Evolutionary conservation across 2,329 filamentous ascomycete genomes (phyloP).

Genomic region (Diaporthe helianthi): DNA sequence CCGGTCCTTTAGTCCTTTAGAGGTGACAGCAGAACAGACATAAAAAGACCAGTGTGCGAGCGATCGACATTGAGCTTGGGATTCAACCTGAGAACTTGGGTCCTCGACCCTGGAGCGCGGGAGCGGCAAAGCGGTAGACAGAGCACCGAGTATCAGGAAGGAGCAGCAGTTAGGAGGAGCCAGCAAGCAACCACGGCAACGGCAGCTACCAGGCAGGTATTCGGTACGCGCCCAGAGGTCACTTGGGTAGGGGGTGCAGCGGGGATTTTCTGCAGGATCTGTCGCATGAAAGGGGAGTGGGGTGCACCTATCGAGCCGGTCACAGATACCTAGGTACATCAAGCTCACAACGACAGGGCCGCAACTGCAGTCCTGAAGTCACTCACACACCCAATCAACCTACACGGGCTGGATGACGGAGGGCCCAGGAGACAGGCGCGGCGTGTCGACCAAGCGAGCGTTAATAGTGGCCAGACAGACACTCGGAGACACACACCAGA

Average conservation of each 20-base stretch:
- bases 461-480: conserved; percentile 14
- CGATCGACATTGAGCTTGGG: conserved; percentile 16
- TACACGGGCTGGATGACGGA: conserved; percentile 19
- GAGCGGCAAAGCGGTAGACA: conserved; percentile 16
- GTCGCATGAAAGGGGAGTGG: not conserved
- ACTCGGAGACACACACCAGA: conserved; percentile 20
- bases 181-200: not conserved
- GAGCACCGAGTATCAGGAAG: not conserved
- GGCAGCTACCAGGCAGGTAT: not conserved
- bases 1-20: not conserved
- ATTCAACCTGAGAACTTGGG: not conserved
- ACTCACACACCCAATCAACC: not conserved
- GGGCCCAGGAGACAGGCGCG: conserved; percentile 8
- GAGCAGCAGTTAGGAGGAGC: not conserved
- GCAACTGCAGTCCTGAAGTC: not conserved
- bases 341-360: not conserved
- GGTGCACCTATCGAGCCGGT: conserved; percentile 3
- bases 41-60: conserved; percentile 23
- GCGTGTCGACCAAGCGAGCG: conserved; percentile 22
- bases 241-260: conserved; percentile 2
- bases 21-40: conserved; percentile 14
- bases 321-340: not conserved
- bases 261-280: not conserved
- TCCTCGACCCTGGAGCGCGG: conserved; percentile 13
- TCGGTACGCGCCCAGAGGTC: not conserved